These are phyloP conservation scores for Forsythia viridissima DNA, from an alignment of 257 asterid species.

Conservation along the genomic window DNA sequence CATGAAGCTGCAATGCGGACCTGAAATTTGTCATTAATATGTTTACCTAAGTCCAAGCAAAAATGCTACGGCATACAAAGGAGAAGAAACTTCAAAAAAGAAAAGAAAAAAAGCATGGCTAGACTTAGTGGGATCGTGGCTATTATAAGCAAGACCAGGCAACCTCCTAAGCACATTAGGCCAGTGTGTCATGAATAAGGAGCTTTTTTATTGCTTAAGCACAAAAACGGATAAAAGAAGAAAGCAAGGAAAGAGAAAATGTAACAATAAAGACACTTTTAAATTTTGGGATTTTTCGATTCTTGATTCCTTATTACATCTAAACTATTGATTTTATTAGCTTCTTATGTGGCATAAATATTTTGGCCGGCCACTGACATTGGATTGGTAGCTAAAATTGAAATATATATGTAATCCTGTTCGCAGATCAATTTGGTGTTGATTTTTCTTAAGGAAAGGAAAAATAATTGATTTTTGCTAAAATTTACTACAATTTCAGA, in stretches of 20 bases:
- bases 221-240: background rate
- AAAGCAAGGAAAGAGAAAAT: background rate
- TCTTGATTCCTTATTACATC: background rate
- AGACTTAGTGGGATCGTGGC: background rate
- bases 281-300: background rate
- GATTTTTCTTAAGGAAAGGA: background rate
- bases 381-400: background rate
- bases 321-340: background rate
- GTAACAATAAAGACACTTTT: background rate
- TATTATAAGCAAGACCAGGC: background rate
- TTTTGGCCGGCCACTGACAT: background rate
- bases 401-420: background rate
- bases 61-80: conserved; percentile 8
- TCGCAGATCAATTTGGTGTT: background rate
- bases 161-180: background rate
- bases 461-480: background rate
- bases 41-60: conserved; percentile 23
- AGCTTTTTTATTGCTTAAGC: background rate
- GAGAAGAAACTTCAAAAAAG: conserved; percentile 12
- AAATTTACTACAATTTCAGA: background rate
- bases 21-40: conserved; percentile 49
- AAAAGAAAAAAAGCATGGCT: background rate
- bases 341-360: background rate
- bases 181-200: background rate
- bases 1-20: conserved; percentile 95